Base-by-base conservation (phyloP, 1,284 basidiomycete species). In the Ceratorhiza oryzae-sativae region DNA sequence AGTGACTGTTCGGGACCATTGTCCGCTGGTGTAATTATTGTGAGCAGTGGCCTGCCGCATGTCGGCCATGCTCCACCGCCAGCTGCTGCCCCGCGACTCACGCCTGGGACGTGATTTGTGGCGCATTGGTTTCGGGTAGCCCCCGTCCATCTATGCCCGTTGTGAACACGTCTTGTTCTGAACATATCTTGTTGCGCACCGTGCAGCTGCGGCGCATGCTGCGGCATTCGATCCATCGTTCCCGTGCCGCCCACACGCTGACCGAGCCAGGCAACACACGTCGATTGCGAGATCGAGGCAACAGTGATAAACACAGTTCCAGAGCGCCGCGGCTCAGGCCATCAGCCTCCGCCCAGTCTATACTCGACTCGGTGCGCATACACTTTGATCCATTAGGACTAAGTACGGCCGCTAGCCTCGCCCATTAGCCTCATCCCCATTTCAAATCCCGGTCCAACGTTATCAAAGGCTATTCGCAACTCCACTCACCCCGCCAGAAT, bases 381-480 rank as follows among this genome's bases (percentile, higher is more conserved):
- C 51, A 53, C 51, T 25, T 18, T 30, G 51, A 53, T 32, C 27
- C 51, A 32, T 53, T 53, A 53, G 25, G 51, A 27, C 51, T 53
- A 32, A 53, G 27, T 10, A 32, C n/a, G 27, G 2, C 27, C 27
- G 10, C 27, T 25, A 53, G 27, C 51, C 51, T 53, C 51, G 27
- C 51, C 36, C 13, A 25, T 53, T 53, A 53, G 51, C 30, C 51
- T 53, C n/a, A 3, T 32, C 51, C 12, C 9, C 13, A 30, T 53
- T 53, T 53, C 51, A 53, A 53, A 53, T 53, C 6, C 42, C 9
- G 15, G 42, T 18, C 25, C 51, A 25, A 53, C 51, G 51, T 53
- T 53, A 53, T 53, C 51, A 53, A 53, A 53, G 51, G 51, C 27
- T 53, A 53, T 53, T 53, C 48, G n/a, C 10, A 25, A 30, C 51